Conservation (phyloP, 495 filamentous ascomycete genomes). For the Paragyromitra xinjiangensis region DNA sequence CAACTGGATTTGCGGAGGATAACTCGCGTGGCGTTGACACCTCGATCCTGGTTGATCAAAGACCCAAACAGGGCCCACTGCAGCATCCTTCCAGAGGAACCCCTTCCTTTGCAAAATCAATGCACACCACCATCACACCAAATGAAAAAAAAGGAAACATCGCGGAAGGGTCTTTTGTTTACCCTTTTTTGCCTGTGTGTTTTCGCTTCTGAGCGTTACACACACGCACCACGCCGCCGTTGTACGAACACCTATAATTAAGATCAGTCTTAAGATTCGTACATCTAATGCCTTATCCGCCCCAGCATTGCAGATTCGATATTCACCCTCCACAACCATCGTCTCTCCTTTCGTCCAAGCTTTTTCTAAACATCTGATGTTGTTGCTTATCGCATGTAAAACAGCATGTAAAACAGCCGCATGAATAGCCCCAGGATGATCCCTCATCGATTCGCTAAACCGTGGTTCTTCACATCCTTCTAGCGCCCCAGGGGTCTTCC, state of each 20-base stretch:
- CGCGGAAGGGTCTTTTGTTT: conserved; percentile 32
- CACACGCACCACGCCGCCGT: background rate
- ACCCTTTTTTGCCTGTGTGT: conserved; percentile 48
- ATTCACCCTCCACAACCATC: background rate
- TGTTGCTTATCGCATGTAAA: background rate
- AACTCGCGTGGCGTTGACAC: conserved; percentile 51
- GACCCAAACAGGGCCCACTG: conserved; percentile 1
- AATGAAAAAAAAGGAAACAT: background rate
- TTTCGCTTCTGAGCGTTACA: conserved; percentile 14
- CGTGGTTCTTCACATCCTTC: conserved; percentile 30
- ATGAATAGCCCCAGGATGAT: conserved; percentile 23
- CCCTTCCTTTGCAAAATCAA: background rate
- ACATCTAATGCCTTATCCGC: conserved; percentile 28
- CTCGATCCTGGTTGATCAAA: conserved; percentile 14
- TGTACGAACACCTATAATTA: background rate
- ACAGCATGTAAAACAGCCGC: conserved; percentile 6
- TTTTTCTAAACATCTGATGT: background rate
- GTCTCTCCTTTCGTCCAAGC: background rate
- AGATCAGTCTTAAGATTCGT: background rate
- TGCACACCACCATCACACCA: conserved; percentile 15
- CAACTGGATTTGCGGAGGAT: conserved; percentile 39
- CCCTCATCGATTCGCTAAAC: conserved; percentile 19
- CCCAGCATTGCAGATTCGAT: conserved; percentile 20
- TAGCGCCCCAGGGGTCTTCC: conserved; percentile 17
- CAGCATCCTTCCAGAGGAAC: conserved; percentile 5